These are phyloP conservation scores for Discostella stelligeroides DNA, from an alignment of 108 stramenopile species.

Conservation along the genomic window DNA sequence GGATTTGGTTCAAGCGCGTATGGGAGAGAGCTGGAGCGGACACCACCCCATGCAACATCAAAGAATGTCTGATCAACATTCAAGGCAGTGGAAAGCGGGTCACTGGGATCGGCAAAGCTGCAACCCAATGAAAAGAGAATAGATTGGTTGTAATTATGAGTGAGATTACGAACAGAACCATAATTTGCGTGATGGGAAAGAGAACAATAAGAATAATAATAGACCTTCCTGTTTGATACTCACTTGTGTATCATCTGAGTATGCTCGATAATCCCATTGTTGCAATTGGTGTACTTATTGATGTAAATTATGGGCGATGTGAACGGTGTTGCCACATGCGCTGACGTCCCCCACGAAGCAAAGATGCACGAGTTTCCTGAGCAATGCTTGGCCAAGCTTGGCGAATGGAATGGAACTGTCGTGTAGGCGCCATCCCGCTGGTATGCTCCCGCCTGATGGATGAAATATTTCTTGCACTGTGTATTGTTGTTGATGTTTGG, in stretches of 20 bases:
- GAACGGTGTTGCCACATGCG: constrained; percentile 19
- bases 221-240: constrained; percentile 11
- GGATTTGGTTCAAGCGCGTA: constrained; percentile 18
- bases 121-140: background rate
- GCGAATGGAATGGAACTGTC: constrained; percentile 7
- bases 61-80: constrained; percentile 16
- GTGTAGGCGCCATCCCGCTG: constrained; percentile 15
- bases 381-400: constrained; percentile 17
- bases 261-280: constrained; percentile 30
- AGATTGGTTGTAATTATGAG: background rate
- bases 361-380: constrained; percentile 14
- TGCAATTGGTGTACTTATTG: constrained; percentile 36
- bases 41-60: constrained; percentile 23
- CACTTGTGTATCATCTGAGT: constrained; percentile 32
- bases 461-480: constrained; percentile 15
- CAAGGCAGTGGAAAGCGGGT: background rate
- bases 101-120: constrained; percentile 12
- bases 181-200: no score
- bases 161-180: background rate
- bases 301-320: constrained; percentile 20
- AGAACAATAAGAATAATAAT: no score
- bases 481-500: background rate
- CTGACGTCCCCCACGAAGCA: constrained; percentile 27
- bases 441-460: constrained; percentile 36
- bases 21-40: constrained; percentile 17